These are phyloP conservation scores for Penicillium lividum DNA, from an alignment of 495 filamentous ascomycete genomes.

Conservation along the genomic window DNA sequence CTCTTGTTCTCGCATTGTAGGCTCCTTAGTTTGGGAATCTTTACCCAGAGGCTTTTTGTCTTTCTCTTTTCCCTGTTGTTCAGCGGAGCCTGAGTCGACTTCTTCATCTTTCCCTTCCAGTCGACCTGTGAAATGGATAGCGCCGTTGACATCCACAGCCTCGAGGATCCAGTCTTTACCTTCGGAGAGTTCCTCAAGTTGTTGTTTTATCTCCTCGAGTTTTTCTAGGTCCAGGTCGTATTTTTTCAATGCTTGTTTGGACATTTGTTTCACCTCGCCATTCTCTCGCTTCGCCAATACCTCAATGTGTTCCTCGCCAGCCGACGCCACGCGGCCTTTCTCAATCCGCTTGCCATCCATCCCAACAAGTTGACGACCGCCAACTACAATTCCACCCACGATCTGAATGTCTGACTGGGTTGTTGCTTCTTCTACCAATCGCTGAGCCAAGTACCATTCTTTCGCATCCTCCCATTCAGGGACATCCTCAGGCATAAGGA, in stretches of 20 bases:
- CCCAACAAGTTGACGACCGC: constrained; percentile 57
- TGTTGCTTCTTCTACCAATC: constrained; percentile 36
- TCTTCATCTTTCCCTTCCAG: constrained; percentile 30
- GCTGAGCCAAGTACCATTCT: constrained; percentile 39
- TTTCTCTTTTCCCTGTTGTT: constrained; percentile 34
- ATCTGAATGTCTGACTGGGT: constrained; percentile 37
- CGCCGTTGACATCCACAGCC: constrained; percentile 44
- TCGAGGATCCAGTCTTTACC: constrained; percentile 53
- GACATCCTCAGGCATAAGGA: constrained; percentile 61
- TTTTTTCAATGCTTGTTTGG: constrained; percentile 64
- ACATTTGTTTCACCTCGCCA: constrained; percentile 54
- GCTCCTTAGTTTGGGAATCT: constrained; percentile 11
- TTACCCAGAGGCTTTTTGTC: constrained; percentile 4
- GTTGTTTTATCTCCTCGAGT: constrained; percentile 63
- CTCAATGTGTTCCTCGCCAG: constrained; percentile 48
- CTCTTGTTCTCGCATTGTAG: constrained; percentile 11
- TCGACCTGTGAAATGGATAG: constrained; percentile 51
- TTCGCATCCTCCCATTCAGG: constrained; percentile 58
- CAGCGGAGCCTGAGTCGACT: constrained; percentile 12
- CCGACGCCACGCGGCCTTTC: constrained; percentile 46
- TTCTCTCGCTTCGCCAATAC: constrained; percentile 57
- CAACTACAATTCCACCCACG: constrained; percentile 62
- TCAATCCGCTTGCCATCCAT: constrained; percentile 57
- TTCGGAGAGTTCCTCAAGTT: constrained; percentile 45
- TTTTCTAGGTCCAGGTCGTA: constrained; percentile 67